Evolutionary conservation across 2,329 filamentous ascomycete species (phyloP).

Genomic region (Emmonsia crescens): DNA sequence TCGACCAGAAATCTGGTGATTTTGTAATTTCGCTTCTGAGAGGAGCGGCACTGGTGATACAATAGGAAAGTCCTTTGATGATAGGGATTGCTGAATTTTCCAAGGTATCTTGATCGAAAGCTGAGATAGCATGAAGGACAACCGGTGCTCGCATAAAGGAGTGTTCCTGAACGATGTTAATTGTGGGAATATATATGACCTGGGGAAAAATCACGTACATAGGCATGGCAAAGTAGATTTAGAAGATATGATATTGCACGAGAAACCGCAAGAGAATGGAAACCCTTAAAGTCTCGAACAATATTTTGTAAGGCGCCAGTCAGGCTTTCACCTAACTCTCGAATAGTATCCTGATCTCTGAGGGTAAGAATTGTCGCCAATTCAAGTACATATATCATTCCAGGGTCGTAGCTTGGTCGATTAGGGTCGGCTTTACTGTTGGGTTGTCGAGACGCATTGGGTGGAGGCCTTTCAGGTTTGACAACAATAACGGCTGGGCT

Average conservation of each 20-base stretch:
- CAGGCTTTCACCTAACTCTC: slow-evolving; percentile 64
- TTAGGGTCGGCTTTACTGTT: slow-evolving; percentile 46
- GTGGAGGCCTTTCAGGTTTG: slow-evolving; percentile 67
- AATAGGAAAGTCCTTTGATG: slow-evolving; percentile 66
- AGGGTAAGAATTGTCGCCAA: slow-evolving; percentile 74
- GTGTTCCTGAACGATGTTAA: slow-evolving; percentile 51
- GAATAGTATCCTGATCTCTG: slow-evolving; percentile 61
- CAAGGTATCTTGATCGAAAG: slow-evolving; percentile 66
- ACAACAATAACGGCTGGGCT: slow-evolving; percentile 74
- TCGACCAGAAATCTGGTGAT: slow-evolving; percentile 94
- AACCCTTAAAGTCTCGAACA: slow-evolving; percentile 64
- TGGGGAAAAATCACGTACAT: slow-evolving; percentile 47
- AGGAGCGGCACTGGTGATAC: slow-evolving; percentile 65
- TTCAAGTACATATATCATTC: slow-evolving; percentile 81
- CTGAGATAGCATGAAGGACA: slow-evolving; percentile 81
- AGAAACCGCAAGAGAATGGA: slow-evolving; percentile 75
- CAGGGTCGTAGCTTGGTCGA: slow-evolving; percentile 67
- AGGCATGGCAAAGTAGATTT: slow-evolving; percentile 68
- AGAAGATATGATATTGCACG: slow-evolving; percentile 80
- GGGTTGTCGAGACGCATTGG: slow-evolving; percentile 47
- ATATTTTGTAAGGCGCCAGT: slow-evolving; percentile 71
- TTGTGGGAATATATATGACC: background rate
- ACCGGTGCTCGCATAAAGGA: slow-evolving; percentile 88
- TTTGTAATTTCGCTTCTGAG: slow-evolving; percentile 88
- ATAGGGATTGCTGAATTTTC: slow-evolving; percentile 65